Conservation (phyloP, 305 asterid species). For the Fraxinus sp. region DNA sequence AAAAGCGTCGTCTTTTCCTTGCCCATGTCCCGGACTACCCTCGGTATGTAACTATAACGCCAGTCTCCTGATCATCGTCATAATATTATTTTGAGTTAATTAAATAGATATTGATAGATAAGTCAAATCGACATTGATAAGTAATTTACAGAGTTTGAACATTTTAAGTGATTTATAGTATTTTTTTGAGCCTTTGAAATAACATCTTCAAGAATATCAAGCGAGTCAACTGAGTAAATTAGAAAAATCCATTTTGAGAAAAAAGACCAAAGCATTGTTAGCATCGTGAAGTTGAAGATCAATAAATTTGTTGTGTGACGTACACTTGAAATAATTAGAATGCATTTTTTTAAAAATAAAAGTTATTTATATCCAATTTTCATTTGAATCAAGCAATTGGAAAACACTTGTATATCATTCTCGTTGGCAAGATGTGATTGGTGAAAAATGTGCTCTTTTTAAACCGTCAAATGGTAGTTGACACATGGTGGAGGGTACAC, state of each 20-base stretch:
- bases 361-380: background rate
- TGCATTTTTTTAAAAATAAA: background rate
- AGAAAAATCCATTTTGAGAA: background rate
- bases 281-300: background rate
- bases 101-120: too few species aligned
- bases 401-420: background rate
- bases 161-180: too few species aligned
- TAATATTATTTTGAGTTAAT: background rate
- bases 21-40: background rate
- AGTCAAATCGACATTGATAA: too few species aligned
- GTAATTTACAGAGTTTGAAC: too few species aligned
- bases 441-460: too few species aligned
- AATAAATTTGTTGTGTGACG: background rate
- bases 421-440: too few species aligned
- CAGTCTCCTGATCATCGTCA: background rate
- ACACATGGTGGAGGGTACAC: too few species aligned
- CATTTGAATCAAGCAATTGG: background rate
- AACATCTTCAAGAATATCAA: background rate
- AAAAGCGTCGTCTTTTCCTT: background rate
- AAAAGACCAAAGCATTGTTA: background rate
- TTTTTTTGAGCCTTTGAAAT: too few species aligned
- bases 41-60: too few species aligned
- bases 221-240: background rate
- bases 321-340: background rate
- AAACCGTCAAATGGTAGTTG: too few species aligned